A percentile compares a stretch with the other conserved stretches of the same genome.
These are phyloP conservation scores for Bruguiera hainesii DNA, from an alignment of 441 rosid genomes.

Conservation along the genomic window DNA sequence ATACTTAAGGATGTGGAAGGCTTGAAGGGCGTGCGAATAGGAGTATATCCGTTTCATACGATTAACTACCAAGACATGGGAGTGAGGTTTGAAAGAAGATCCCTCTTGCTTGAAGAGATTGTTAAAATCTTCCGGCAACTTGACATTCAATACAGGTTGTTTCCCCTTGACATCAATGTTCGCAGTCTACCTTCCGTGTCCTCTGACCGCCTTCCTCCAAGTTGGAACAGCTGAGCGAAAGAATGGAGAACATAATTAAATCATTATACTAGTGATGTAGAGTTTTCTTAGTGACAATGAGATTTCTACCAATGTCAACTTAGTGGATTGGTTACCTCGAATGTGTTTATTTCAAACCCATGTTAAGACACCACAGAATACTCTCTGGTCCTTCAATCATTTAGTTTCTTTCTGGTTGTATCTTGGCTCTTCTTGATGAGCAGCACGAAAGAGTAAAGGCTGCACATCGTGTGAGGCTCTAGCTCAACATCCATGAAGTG, in stretches of 20 bases:
- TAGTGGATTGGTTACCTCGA: too few species aligned
- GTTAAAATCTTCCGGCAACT: slow-evolving; percentile 56
- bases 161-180: slow-evolving; percentile 67
- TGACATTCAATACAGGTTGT: slow-evolving; percentile 61
- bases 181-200: slow-evolving; percentile 32
- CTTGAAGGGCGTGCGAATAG: slow-evolving; percentile 40
- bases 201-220: slow-evolving; percentile 47
- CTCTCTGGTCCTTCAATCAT: too few species aligned
- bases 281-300: background rate
- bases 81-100: slow-evolving; percentile 57
- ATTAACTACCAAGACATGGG: slow-evolving; percentile 70
- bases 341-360: too few species aligned
- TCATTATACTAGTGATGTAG: background rate
- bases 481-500: too few species aligned
- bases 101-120: slow-evolving; percentile 60
- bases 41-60: slow-evolving; percentile 57
- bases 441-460: too few species aligned
- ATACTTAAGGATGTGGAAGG: slow-evolving; percentile 48
- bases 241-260: background rate
- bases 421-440: too few species aligned
- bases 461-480: too few species aligned
- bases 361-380: too few species aligned
- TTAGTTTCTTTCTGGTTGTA: too few species aligned
- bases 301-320: too few species aligned
- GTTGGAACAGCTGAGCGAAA: slow-evolving; percentile 33